phyloP scores from a whole-genome alignment of 202 grass and related monocot species.

The Eragrostis tef region DNA sequence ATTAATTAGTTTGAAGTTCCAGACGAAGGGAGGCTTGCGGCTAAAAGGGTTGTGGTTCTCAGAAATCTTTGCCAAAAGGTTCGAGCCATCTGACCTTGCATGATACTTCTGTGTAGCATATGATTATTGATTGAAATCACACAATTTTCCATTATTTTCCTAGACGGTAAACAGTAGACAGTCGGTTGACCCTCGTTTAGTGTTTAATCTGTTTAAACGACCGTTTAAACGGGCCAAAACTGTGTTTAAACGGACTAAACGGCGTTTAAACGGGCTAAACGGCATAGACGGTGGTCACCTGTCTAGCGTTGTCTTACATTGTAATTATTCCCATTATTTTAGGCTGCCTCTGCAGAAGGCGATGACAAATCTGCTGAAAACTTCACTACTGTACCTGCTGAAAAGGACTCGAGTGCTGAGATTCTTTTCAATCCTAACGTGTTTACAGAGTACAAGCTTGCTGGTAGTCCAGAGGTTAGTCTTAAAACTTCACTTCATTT shows the following conservation, averaged over 20 bases:
- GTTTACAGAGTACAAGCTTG: constrained; percentile 95
- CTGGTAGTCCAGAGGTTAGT: constrained; percentile 78
- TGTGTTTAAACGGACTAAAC: no score
- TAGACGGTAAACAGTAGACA: no score
- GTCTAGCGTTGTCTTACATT: constrained; percentile 2
- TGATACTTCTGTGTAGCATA: constrained; percentile 12
- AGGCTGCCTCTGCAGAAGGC: constrained; percentile 55
- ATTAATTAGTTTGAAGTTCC: constrained; percentile 78
- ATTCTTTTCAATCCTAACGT: constrained; percentile 97
- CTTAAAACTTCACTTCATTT: constrained; percentile 24
- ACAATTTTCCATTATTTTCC: no score
- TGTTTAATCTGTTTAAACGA: no score
- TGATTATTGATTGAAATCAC: constrained; percentile 10
- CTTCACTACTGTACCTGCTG: constrained; percentile 19
- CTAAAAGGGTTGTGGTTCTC: constrained; percentile 72
- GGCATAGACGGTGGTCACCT: no score
- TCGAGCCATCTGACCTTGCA: not conserved
- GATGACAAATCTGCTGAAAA: constrained; percentile 45
- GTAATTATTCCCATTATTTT: constrained; percentile 25
- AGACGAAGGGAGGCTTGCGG: constrained; percentile 62
- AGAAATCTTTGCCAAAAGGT: constrained; percentile 98
- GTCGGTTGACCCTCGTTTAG: no score
- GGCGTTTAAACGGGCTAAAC: no score
- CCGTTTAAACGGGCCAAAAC: no score
- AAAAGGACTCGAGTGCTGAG: constrained; percentile 46